Percentiles rank a stretch among this genome's conserved stretches.
Evolutionary conservation across 805 yeast species (phyloP).

Genomic region (Pichia insulana): DNA sequence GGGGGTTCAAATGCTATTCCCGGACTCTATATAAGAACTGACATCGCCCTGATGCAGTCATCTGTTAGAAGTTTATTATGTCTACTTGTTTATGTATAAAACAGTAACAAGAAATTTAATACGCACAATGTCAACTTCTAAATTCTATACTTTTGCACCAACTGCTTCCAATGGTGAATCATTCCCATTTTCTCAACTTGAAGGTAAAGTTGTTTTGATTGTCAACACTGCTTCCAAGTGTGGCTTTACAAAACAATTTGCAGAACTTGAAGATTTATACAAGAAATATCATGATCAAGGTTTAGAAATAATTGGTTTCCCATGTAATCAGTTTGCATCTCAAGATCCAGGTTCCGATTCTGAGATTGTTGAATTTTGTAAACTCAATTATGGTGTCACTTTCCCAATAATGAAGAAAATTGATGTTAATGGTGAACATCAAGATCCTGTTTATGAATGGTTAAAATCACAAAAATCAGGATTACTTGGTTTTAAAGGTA

Average conservation of each 20-base stretch:
- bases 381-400: constrained; percentile 76
- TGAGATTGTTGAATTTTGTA: constrained; percentile 67
- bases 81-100: not conserved
- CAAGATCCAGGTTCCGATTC: constrained; percentile 67
- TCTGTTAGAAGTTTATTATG: no score
- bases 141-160: constrained; percentile 64
- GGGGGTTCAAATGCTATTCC: no score
- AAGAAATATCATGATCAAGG: constrained; percentile 56
- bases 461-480: constrained; percentile 57
- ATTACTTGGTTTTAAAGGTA: constrained; percentile 60
- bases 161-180: constrained; percentile 49
- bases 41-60: no score
- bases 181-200: constrained; percentile 49
- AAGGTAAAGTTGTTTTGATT: constrained; percentile 74
- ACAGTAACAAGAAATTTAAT: not conserved
- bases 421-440: constrained; percentile 78
- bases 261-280: constrained; percentile 61
- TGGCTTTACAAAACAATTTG: constrained; percentile 68
- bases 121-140: constrained; percentile 31
- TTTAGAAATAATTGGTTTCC: constrained; percentile 70
- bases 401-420: constrained; percentile 84
- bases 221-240: constrained; percentile 89
- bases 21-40: no score
- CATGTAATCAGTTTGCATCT: constrained; percentile 82
- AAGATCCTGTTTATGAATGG: constrained; percentile 73